phyloP scores from a whole-genome alignment of 2,329 filamentous ascomycete species.

The Xylaria polymorpha region DNA sequence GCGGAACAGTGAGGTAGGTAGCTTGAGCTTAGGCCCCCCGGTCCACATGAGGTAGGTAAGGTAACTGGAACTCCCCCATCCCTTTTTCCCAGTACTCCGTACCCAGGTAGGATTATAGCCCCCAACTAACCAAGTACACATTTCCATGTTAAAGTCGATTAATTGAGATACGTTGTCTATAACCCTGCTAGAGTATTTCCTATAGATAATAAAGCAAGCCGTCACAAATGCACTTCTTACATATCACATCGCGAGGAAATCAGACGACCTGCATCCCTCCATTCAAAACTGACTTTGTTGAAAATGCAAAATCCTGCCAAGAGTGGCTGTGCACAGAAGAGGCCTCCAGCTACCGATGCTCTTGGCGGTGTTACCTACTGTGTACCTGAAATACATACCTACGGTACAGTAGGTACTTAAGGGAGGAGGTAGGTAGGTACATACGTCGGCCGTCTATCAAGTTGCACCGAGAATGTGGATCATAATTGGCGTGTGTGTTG shows the following conservation, averaged over 20 bases:
- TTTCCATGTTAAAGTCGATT: background rate
- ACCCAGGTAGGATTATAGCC: background rate
- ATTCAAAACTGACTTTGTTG: constrained; percentile 6
- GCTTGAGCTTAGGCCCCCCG: constrained; percentile 33
- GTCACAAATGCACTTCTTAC: constrained; percentile 27
- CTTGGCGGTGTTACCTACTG: constrained; percentile 27
- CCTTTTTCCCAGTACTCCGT: background rate
- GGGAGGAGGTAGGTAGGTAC: no score
- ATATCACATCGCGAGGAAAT: constrained; percentile 18
- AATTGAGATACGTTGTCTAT: background rate
- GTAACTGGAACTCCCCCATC: background rate
- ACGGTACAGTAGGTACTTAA: background rate
- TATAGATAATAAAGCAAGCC: background rate
- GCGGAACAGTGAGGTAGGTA: constrained; percentile 21
- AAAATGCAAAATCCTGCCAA: constrained; percentile 36
- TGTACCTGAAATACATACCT: background rate
- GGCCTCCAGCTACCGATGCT: constrained; percentile 29
- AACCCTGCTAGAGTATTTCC: background rate
- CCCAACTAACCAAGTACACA: background rate
- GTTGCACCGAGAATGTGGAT: constrained; percentile 12
- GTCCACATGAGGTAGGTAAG: constrained; percentile 12
- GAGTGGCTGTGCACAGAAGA: constrained; percentile 43
- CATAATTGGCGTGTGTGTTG: background rate
- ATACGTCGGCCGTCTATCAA: background rate
- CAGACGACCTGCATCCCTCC: constrained; percentile 12